Evolutionary conservation across 2,329 filamentous ascomycete species (phyloP).

Genomic region (Ramularia collo-cygni): DNA sequence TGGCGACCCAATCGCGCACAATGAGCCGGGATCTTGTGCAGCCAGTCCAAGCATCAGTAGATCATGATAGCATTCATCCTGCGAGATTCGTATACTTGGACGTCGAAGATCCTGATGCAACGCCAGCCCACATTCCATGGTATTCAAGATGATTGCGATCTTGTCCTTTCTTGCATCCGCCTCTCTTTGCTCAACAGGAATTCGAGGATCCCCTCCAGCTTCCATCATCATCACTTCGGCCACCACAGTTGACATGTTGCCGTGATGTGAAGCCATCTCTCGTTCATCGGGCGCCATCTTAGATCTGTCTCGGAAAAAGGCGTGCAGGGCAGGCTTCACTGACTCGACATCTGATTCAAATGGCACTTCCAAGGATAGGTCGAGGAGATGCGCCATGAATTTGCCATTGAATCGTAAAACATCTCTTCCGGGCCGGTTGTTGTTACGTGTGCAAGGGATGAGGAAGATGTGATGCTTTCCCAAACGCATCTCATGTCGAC

Average conservation of each 20-base stretch:
- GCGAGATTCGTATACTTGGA: conserved; percentile 20
- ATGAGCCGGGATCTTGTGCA: conserved; percentile 34
- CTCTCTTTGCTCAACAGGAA: conserved; percentile 34
- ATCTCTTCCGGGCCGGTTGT: conserved; percentile 14
- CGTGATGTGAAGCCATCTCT: conserved; percentile 23
- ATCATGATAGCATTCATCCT: conserved; percentile 37
- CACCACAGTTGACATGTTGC: conserved; percentile 31
- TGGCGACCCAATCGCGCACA: conserved; percentile 32
- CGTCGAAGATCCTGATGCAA: conserved; percentile 26
- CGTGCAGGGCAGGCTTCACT: conserved; percentile 28
- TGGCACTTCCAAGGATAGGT: conserved; percentile 30
- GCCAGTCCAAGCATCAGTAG: conserved; percentile 36
- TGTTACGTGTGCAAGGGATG: conserved; percentile 28
- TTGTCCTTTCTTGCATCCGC: conserved; percentile 40
- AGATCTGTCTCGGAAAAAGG: conserved; percentile 30
- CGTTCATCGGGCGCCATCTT: conserved; percentile 20
- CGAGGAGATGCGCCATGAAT: conserved; percentile 36
- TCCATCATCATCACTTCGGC: conserved; percentile 36
- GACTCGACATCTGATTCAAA: conserved; percentile 27
- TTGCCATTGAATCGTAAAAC: conserved; percentile 35
- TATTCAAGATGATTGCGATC: conserved; percentile 36
- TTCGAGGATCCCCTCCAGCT: conserved; percentile 36
- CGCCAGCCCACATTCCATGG: conserved; percentile 34
- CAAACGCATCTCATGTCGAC: conserved; percentile 38
- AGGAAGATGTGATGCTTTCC: conserved; percentile 37